Evolutionary conservation across 2,329 filamentous ascomycete genomes (phyloP).

Genomic region (Xylaria sp.): DNA sequence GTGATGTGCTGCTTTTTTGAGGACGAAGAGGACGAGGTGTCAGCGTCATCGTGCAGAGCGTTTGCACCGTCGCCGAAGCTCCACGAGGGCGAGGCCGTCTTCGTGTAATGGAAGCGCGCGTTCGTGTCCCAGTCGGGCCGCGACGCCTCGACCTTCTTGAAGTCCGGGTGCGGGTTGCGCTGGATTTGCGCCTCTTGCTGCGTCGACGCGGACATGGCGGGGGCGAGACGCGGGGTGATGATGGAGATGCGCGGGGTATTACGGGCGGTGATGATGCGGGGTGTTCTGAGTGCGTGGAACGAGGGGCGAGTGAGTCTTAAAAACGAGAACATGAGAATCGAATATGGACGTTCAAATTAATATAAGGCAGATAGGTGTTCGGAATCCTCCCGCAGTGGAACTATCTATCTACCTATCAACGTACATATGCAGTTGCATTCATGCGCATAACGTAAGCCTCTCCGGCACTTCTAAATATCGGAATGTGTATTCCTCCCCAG

Average conservation of each 20-base stretch:
- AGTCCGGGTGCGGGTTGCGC: conserved; percentile 73
- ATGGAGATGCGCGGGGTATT: neutral
- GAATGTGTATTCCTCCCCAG: no score
- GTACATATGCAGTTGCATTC: no score
- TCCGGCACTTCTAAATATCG: no score
- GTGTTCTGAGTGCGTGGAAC: neutral
- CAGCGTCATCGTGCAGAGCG: conserved; percentile 38
- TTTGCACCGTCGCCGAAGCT: conserved; percentile 68
- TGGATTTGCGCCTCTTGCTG: conserved; percentile 44
- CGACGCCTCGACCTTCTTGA: conserved; percentile 69
- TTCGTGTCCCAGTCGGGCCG: conserved; percentile 62
- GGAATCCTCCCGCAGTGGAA: no score
- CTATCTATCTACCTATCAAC: no score
- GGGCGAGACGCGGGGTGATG: neutral
- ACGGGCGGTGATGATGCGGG: neutral
- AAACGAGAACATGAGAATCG: neutral
- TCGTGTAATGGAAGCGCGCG: conserved; percentile 56
- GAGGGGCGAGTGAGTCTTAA: no score
- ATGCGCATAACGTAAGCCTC: no score
- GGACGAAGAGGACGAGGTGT: no score
- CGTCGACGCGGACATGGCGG: conserved; percentile 33
- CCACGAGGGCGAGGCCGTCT: conserved; percentile 69
- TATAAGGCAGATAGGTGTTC: no score
- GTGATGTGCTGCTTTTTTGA: conserved; percentile 69
- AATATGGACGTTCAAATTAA: neutral